phyloP scores from a whole-genome alignment of 345 rosid species.

The Rhodomyrtus tomentosa region DNA sequence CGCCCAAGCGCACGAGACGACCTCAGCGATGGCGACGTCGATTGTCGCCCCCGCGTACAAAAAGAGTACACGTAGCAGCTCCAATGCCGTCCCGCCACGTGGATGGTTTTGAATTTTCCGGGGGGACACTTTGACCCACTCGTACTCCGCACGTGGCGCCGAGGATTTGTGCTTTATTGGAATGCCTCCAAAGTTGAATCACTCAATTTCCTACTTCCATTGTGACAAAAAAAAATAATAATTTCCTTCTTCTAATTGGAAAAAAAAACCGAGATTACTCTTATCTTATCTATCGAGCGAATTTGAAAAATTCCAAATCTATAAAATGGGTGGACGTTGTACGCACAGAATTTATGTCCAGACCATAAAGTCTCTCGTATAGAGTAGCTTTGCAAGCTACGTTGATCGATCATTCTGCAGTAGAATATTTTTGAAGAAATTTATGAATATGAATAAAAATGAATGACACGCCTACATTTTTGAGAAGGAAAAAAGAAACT shows the following conservation, averaged over 20 bases:
- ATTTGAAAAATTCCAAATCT: neutral
- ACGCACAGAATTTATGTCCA: no score
- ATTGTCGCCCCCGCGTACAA: neutral
- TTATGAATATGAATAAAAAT: neutral
- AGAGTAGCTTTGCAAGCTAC: fast-evolving
- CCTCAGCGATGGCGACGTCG: neutral
- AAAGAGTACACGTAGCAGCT: neutral
- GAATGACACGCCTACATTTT: no score
- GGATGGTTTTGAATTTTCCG: neutral
- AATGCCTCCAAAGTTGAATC: neutral
- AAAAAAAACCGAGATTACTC: neutral
- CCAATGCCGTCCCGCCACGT: neutral
- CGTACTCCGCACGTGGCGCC: neutral
- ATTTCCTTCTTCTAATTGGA: neutral
- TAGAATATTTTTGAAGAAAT: neutral
- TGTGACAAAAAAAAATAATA: no score
- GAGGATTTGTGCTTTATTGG: neutral
- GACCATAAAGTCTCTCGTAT: fast-evolving
- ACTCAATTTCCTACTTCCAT: neutral
- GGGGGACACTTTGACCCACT: neutral
- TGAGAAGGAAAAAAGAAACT: no score
- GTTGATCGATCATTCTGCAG: fast-evolving
- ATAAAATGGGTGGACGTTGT: no score
- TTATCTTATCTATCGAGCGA: neutral
- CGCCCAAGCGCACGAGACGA: neutral